Conservation (phyloP, 148 eudicot species). For the Simmondsia chinensis region DNA sequence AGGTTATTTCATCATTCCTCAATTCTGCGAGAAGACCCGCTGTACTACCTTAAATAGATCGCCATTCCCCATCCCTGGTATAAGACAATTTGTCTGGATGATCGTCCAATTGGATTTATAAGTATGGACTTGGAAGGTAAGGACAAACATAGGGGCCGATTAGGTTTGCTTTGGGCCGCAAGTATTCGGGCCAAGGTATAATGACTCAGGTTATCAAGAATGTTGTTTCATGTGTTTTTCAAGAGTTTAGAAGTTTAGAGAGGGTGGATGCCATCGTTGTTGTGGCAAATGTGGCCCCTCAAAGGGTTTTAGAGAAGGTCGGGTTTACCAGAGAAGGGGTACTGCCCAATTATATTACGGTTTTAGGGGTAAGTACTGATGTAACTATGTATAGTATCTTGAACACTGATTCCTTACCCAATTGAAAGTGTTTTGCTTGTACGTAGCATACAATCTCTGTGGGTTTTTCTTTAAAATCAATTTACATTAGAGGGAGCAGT, state of each 20-base stretch:
- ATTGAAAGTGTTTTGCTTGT: not conserved
- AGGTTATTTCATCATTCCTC: constrained; percentile 11
- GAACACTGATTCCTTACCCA: constrained; percentile 14
- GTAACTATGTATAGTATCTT: constrained; percentile 28
- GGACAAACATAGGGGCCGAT: constrained; percentile 12
- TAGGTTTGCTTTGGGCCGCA: constrained; percentile 24
- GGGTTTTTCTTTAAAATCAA: no score
- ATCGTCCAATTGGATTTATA: constrained; percentile 16
- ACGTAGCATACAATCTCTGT: no score
- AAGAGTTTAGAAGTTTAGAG: constrained; percentile 25
- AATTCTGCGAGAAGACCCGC: constrained; percentile 7
- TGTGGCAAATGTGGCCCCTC: constrained; percentile 25
- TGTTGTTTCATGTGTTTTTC: constrained; percentile 12
- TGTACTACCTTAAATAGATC: not conserved
- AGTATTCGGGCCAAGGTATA: constrained; percentile 32
- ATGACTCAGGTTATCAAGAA: constrained; percentile 20
- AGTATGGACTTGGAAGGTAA: constrained; percentile 6
- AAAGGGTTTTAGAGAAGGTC: constrained; percentile 28
- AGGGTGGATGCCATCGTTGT: constrained; percentile 30
- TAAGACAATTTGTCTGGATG: constrained; percentile 20
- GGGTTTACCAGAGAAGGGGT: constrained; percentile 28
- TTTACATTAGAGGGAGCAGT: no score
- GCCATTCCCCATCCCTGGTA: constrained; percentile 20
- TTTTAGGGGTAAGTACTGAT: constrained; percentile 19
- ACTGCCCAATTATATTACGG: constrained; percentile 22